Base-by-base conservation (phyloP, 257 asterid species). In the Rauvolfia tetraphylla region DNA sequence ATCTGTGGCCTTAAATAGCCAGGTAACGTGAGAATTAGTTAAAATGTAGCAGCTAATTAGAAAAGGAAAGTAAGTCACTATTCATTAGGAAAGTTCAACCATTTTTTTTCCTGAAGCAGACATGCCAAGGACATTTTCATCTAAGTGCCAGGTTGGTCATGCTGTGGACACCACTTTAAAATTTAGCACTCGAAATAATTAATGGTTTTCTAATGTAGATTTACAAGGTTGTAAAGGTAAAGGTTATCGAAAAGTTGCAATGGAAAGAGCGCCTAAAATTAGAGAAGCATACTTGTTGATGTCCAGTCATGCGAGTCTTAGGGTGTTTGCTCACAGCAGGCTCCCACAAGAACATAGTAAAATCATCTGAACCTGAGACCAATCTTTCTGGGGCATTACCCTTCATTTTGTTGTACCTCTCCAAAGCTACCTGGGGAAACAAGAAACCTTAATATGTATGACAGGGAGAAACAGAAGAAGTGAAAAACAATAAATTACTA, bases 311-410 rank as follows among this genome's bases (percentile, higher is more conserved):
- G 81, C 97, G 97, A 77, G 90, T 82, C 83, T 88, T 95, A 34
- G 92, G 93, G 39, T 87, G 90, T 85, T 92, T 92, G 86, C 92
- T 87, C 44, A 83, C 91, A 39, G 87, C 71, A 38, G 98, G 98
- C 78, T 95, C 98, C 98, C 98, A 95, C 54, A 92, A 82, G 78
- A 92, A 88, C 98, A 92, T 95, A 78, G 98, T 95, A 73, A 91
- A 91, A 82, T 95, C 98, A 86, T 95, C 98, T 67, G 98, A 95
- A 67, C 98, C 98, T 46, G 98, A 92, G 72, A 95, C 98, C 85
- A 95, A 82, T 66, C 98, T 85, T 82, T 92, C 98, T 42, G 97
- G 97, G 73, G 89, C 92, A 83, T 79, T 80, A 51, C 92, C 93
- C 86, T 87, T 95, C 86, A 77, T 85, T 87, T 91, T 92, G 56